These are phyloP conservation scores for Euphrasia confusa DNA, from an alignment of 257 asterid species.

Conservation along the genomic window DNA sequence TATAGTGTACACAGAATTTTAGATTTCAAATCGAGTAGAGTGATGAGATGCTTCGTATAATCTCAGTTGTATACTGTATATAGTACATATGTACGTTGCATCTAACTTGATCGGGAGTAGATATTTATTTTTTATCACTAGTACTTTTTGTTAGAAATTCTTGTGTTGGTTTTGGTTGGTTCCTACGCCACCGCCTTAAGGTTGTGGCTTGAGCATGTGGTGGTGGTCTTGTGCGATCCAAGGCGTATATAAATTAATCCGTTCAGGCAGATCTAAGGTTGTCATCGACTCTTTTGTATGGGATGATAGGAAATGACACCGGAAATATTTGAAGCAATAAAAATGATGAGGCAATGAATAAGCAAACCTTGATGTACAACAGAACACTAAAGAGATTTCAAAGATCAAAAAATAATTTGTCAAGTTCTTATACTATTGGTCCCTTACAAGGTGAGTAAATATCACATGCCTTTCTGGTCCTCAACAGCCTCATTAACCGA, in stretches of 20 bases:
- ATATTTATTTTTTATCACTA: neutral
- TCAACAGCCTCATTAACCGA: constrained; percentile 22
- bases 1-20: neutral
- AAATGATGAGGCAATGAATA: neutral
- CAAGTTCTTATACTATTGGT: neutral
- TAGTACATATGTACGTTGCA: constrained; percentile 4
- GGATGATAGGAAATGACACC: no score
- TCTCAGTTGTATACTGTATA: constrained; percentile 21
- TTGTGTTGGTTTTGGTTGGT: neutral
- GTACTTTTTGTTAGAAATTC: neutral
- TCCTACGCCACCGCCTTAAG: neutral
- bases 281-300: neutral
- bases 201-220: neutral
- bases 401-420: neutral
- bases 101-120: neutral
- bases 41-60: constrained; percentile 14
- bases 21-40: neutral
- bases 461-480: neutral
- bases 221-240: neutral
- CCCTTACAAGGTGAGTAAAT: neutral
- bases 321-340: neutral
- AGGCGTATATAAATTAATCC: neutral
- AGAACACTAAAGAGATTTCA: neutral
- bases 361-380: neutral
- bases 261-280: neutral